Base-by-base conservation (phyloP, 1,284 basidiomycete species). In the Leccinum pachyderme region DNA sequence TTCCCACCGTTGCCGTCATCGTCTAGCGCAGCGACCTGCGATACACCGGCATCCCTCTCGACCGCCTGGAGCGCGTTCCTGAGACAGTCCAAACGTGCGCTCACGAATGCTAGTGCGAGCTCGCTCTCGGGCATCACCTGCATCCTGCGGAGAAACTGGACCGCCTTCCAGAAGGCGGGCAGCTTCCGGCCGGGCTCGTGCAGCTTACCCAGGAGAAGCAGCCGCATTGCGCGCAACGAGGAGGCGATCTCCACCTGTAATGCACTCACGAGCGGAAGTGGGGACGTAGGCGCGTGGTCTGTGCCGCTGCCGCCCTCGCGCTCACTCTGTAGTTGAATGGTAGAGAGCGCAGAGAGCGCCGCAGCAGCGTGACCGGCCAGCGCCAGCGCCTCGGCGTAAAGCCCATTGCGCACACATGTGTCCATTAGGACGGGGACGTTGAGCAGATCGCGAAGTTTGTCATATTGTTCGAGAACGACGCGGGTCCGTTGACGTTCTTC, bases 391-490 rank as follows among this genome's bases (percentile, higher is more conserved):
- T 98, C 95, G 50, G 86, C 80, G 73, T 95, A 96, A 72, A 92
- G 89, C 7, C 92, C 92, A 64, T 93, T 94, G 25, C 93, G 82
- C 12, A 96, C 89, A 64, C 93, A 97, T 0, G 93, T 93, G 66
- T 95, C 91, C 63, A 96, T 90, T 27, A 98, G 81, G 49, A 89
- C 77, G 5, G 95, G 94, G 49, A 96, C 83, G 63, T 96, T 93
- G 57, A 98, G 83, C 31, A 97, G 75, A 68, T 97, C 94, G 61
- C 90, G 82, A 53, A 98, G 83, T 70, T 93, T 93, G 68, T 95
- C 92, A 68, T 93, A 89, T 63, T 95, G 89, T 62, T 95, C 92
- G 56, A 93, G 82, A 11, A 97, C 90, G 50, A 90, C 78, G 18
- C 84, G 80, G 1, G 92, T 89, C 61, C 87, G 86, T 52, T 82